A percentile compares a stretch with the other conserved stretches of the same genome.
These are phyloP conservation scores for Solanum acaule DNA, from an alignment of 257 asterid species.

Conservation along the genomic window DNA sequence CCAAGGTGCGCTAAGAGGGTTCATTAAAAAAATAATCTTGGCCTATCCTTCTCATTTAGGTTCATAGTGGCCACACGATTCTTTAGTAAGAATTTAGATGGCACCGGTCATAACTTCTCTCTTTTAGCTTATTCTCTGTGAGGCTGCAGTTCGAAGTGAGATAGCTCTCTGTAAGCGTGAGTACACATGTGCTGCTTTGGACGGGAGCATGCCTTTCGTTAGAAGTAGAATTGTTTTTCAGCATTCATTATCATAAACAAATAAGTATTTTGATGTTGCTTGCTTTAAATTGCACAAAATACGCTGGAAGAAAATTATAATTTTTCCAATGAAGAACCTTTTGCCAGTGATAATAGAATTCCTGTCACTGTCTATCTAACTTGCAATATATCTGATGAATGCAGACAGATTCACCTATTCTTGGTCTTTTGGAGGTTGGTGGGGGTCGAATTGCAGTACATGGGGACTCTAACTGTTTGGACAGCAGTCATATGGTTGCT, in stretches of 20 bases:
- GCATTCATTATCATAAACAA: background rate
- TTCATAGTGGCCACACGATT: background rate
- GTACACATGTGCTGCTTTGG: background rate
- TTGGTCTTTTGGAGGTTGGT: slow-evolving; percentile 71
- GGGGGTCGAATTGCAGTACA: slow-evolving; percentile 64
- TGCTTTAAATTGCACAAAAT: background rate
- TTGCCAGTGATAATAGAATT: background rate
- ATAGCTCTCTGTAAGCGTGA: background rate
- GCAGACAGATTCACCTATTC: slow-evolving; percentile 90
- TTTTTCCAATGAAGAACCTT: background rate
- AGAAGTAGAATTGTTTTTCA: background rate
- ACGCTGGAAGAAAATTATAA: background rate
- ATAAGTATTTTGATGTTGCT: background rate
- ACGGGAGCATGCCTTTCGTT: background rate
- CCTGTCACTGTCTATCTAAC: background rate
- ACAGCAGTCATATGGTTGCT: slow-evolving; percentile 97
- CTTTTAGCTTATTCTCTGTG: background rate
- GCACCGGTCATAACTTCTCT: background rate
- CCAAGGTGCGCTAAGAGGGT: too few relatives aligned
- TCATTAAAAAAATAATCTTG: background rate
- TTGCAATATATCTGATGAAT: slow-evolving; percentile 6
- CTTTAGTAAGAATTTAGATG: background rate
- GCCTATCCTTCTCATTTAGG: background rate
- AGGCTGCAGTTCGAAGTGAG: background rate
- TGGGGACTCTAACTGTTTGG: slow-evolving; percentile 96